Percentiles rank a stretch among this genome's conserved stretches.
Conservation (phyloP, 2,329 filamentous ascomycete genomes). For the Penicillium expansum region DNA sequence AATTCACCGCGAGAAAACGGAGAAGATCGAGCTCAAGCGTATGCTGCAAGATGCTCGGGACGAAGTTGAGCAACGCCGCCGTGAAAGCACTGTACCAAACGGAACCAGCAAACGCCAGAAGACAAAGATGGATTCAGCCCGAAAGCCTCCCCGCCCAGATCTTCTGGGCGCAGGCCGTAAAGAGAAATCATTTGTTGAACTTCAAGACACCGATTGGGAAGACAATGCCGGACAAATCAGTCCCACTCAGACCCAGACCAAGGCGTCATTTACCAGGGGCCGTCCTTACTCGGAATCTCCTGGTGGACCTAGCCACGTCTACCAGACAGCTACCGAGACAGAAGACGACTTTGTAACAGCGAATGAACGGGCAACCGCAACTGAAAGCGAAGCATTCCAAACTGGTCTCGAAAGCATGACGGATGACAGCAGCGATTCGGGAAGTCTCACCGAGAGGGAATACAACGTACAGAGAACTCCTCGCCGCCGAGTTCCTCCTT, state of each 20-base stretch:
- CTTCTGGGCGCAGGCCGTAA: constrained; percentile 72
- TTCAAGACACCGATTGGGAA: constrained; percentile 86
- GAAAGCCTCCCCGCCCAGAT: constrained; percentile 72
- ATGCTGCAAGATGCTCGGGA: constrained; percentile 94
- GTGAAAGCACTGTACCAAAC: constrained; percentile 48
- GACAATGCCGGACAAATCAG: constrained; percentile 66
- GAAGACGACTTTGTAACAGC: constrained; percentile 67
- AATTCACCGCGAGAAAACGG: constrained; percentile 95
- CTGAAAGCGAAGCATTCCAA: constrained; percentile 92
- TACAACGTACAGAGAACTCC: constrained; percentile 42
- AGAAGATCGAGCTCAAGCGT: constrained; percentile 92
- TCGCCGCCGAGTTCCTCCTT: constrained; percentile 39
- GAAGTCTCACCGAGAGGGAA: constrained; percentile 85
- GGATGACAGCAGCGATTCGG: constrained; percentile 63
- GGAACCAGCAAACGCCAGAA: constrained; percentile 55
- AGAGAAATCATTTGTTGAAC: constrained; percentile 72
- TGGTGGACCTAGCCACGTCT: constrained; percentile 62
- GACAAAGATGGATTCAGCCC: constrained; percentile 65
- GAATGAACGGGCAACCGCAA: constrained; percentile 71
- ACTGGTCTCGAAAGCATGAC: constrained; percentile 75
- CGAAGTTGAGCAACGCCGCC: constrained; percentile 71
- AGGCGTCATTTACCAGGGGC: constrained; percentile 29
- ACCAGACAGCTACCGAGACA: constrained; percentile 78
- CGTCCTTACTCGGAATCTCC: constrained; percentile 27
- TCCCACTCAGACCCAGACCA: constrained; percentile 49